phyloP scores from a whole-genome alignment of 2,329 filamentous ascomycete genomes.

The Colletotrichum tabaci region DNA sequence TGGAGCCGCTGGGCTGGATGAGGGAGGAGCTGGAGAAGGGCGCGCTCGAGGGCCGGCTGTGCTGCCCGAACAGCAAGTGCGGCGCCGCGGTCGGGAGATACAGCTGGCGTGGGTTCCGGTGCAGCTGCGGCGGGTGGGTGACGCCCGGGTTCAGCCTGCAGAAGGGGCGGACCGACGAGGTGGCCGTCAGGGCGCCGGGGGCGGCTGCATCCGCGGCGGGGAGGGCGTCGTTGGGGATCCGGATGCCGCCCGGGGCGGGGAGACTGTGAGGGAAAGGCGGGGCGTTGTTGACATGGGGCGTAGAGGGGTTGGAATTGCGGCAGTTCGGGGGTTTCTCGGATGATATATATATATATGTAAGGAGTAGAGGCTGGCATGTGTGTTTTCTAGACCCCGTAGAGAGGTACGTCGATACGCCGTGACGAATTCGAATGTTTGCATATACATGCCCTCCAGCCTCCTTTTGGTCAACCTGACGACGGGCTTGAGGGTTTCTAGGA shows the following conservation, averaged over 20 bases:
- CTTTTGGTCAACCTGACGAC: too few relatives aligned
- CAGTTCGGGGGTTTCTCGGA: background rate
- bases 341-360: background rate
- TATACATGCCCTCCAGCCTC: too few relatives aligned
- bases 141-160: slow-evolving; percentile 91
- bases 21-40: slow-evolving; percentile 84
- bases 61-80: slow-evolving; percentile 86
- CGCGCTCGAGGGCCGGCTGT: slow-evolving; percentile 85
- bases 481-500: too few relatives aligned
- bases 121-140: slow-evolving; percentile 91
- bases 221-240: slow-evolving; percentile 61
- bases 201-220: slow-evolving; percentile 37
- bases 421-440: background rate
- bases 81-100: slow-evolving; percentile 90
- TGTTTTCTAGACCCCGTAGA: background rate
- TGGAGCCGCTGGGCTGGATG: slow-evolving; percentile 98
- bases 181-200: slow-evolving; percentile 49
- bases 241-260: slow-evolving; percentile 66
- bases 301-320: background rate
- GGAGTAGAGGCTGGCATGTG: background rate
- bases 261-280: slow-evolving; percentile 14
- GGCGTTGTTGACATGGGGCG: background rate
- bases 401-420: background rate
- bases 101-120: slow-evolving; percentile 95
- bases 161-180: slow-evolving; percentile 85